Evolutionary conservation across 805 yeast genomes (phyloP).

Genomic region (Trichomonascus vanleenenianus): DNA sequence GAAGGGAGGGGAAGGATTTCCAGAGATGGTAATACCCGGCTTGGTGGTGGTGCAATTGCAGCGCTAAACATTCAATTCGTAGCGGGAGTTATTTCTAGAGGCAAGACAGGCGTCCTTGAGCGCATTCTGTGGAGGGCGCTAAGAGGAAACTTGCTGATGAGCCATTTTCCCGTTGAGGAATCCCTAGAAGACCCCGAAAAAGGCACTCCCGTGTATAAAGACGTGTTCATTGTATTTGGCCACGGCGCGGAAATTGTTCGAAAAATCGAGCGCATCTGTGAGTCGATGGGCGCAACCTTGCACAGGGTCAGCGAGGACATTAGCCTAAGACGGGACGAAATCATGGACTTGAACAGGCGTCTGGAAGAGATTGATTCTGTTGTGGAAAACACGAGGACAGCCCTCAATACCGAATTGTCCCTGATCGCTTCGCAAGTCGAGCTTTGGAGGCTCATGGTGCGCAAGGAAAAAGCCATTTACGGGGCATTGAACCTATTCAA

Average conservation of each 20-base stretch:
- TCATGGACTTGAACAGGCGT: slow-evolving; percentile 36
- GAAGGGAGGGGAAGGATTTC: slow-evolving; percentile 1
- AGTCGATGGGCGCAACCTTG: slow-evolving; percentile 77
- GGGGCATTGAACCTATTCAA: slow-evolving; percentile 70
- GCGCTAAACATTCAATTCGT: slow-evolving; percentile 40
- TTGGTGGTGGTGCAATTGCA: slow-evolving; percentile 14
- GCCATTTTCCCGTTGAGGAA: slow-evolving; percentile 62
- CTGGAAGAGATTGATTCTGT: slow-evolving; percentile 54
- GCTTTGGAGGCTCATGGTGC: slow-evolving; percentile 59
- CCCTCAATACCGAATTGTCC: slow-evolving; percentile 67
- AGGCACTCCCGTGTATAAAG: slow-evolving; percentile 54
- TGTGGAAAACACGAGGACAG: slow-evolving; percentile 50
- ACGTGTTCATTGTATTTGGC: slow-evolving; percentile 80
- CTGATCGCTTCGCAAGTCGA: slow-evolving; percentile 69
- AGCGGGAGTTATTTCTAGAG: slow-evolving; percentile 75
- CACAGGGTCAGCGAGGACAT: slow-evolving; percentile 50
- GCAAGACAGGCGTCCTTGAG: slow-evolving; percentile 61
- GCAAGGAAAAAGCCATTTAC: slow-evolving; percentile 78
- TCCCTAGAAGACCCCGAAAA: slow-evolving; percentile 52
- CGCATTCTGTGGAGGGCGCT: slow-evolving; percentile 86
- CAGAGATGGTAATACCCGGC: not conserved
- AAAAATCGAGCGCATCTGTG: slow-evolving; percentile 73
- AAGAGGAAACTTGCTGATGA: slow-evolving; percentile 83
- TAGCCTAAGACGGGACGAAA: slow-evolving; percentile 32
- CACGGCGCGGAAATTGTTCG: slow-evolving; percentile 73